Conservation (phyloP, 176 grass and related monocot species). For the Oryza longistaminata region DNA sequence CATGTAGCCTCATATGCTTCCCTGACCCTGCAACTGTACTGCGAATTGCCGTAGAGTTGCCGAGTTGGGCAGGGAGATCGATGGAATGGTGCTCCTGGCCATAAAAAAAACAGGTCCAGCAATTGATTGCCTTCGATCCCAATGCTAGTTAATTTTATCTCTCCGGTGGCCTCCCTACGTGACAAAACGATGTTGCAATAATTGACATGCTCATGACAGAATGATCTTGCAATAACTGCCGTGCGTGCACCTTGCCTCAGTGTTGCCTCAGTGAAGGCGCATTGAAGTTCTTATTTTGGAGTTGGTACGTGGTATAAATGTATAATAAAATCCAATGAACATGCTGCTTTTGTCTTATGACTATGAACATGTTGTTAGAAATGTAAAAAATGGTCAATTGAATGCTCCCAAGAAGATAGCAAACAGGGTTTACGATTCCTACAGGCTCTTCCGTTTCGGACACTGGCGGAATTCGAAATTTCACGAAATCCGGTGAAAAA, state of each 20-base stretch:
- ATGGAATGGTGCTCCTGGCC: neutral
- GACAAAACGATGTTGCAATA: neutral
- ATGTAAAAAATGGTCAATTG: neutral
- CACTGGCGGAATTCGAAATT: no score
- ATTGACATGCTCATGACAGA: neutral
- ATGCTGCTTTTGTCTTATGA: neutral
- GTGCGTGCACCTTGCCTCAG: neutral
- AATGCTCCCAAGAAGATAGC: neutral
- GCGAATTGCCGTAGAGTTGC: neutral
- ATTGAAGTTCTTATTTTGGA: neutral
- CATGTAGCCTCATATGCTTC: neutral
- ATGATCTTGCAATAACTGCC: neutral
- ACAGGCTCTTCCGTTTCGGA: no score
- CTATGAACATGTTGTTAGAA: neutral
- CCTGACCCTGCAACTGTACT: neutral
- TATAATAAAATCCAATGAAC: neutral
- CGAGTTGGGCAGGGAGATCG: neutral
- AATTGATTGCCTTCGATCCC: neutral
- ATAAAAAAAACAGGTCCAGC: neutral
- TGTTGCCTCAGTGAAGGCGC: neutral
- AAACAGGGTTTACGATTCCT: neutral
- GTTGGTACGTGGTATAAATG: neutral
- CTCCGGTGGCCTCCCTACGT: neutral
- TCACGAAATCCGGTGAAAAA: no score
- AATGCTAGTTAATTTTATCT: neutral